phyloP scores from a whole-genome alignment of 2,329 filamentous ascomycete species.

The Epichloe bromicola region DNA sequence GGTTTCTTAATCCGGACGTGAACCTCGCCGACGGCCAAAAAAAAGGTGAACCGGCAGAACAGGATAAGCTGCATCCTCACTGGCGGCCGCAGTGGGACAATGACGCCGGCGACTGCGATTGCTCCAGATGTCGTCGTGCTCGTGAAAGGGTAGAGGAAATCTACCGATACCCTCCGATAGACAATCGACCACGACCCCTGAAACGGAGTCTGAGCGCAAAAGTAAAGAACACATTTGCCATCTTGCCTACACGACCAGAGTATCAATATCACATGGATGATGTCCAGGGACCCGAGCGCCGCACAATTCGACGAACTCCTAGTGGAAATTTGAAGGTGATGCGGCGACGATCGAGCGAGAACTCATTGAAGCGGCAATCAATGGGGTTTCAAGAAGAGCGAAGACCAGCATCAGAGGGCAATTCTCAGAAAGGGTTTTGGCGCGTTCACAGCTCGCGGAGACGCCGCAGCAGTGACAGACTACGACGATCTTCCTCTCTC shows the following conservation, averaged over 20 bases:
- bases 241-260: slow-evolving; percentile 37
- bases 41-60: slow-evolving; percentile 35
- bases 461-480: slow-evolving; percentile 12
- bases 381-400: slow-evolving; percentile 19
- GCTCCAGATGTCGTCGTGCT: slow-evolving; percentile 19
- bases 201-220: slow-evolving; percentile 38
- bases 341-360: slow-evolving; percentile 35
- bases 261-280: slow-evolving; percentile 20
- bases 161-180: slow-evolving; percentile 34
- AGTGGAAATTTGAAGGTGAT: slow-evolving; percentile 50
- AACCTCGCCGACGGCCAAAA: slow-evolving; percentile 26
- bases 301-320: slow-evolving; percentile 44
- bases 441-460: slow-evolving; percentile 17
- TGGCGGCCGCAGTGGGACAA: slow-evolving; percentile 43
- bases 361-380: slow-evolving; percentile 22
- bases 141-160: slow-evolving; percentile 26
- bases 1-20: slow-evolving; percentile 15
- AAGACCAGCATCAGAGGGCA: slow-evolving; percentile 19
- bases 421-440: slow-evolving; percentile 17
- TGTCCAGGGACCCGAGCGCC: slow-evolving; percentile 32
- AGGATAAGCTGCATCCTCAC: slow-evolving; percentile 43
- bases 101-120: slow-evolving; percentile 19
- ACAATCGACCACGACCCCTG: slow-evolving; percentile 32
- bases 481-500: slow-evolving; percentile 25
- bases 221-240: slow-evolving; percentile 47